Conservation (phyloP, 768 basidiomycete species). For the Phylloporus scabripes region DNA sequence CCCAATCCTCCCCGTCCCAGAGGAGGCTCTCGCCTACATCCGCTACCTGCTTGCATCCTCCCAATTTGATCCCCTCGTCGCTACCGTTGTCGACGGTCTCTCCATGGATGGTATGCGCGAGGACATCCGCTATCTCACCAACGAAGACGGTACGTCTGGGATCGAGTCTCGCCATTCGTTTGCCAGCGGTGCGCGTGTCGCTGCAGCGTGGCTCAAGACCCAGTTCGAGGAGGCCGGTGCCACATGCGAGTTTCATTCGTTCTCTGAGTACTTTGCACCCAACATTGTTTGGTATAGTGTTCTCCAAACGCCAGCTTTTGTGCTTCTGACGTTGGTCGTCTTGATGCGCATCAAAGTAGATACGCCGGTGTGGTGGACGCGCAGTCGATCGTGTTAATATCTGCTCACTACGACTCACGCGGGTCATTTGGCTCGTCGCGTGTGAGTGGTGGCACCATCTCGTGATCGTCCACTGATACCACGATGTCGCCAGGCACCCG, state of each 20-base stretch:
- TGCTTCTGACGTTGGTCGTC: neutral
- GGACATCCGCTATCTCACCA: conserved; percentile 79
- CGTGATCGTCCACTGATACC: neutral
- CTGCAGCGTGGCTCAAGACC: conserved; percentile 45
- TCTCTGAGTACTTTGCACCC: conserved; percentile 71
- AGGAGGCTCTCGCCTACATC: conserved; percentile 49
- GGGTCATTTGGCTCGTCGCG: conserved; percentile 79
- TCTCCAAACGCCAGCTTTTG: neutral
- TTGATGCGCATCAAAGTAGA: conserved; percentile 36
- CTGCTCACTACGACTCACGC: conserved; percentile 88
- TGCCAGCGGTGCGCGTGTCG: conserved; percentile 46
- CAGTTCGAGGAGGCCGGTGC: conserved; percentile 74
- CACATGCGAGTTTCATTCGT: conserved; percentile 58
- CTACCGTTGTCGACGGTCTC: conserved; percentile 63
- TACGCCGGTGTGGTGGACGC: conserved; percentile 43
- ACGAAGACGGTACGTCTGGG: conserved; percentile 68
- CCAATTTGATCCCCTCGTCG: conserved; percentile 64
- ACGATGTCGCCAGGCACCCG: conserved; percentile 31
- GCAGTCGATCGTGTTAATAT: conserved; percentile 65
- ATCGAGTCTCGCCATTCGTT: conserved; percentile 84
- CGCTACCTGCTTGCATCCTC: conserved; percentile 51
- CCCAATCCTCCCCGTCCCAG: conserved; percentile 51
- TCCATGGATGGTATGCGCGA: conserved; percentile 59
- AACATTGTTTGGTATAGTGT: conserved; percentile 73
- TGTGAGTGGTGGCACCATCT: conserved; percentile 12